Evolutionary conservation across 495 filamentous ascomycete genomes (phyloP), one percentile per base, ranked within the genome.

Genomic region (Peziza echinospora): DNA sequence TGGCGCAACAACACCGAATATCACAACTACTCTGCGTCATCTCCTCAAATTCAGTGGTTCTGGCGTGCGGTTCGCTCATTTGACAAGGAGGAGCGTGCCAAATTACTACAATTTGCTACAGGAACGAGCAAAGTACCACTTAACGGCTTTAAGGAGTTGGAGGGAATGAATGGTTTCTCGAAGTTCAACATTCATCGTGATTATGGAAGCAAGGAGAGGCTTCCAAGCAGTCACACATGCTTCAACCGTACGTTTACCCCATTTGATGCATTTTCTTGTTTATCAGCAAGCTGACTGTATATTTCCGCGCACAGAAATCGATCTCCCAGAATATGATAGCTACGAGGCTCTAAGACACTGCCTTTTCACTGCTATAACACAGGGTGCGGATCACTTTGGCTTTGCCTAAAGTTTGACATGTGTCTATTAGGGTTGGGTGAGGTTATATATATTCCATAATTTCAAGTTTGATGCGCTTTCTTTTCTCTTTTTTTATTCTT

Each of bases 1-100:
- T 99, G 89, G 89, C 93, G 93, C 74, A 82, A 80, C 62, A 91
- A 93, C 63, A 93, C 85, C 17, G 91, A 96, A 58, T 96, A 94
- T 56, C 89, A 96, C 64, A 96, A 94, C 63, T 99, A 96, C 68
- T 80, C 82, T 13, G 79, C 83, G 23, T 83, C 85, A 0, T 92
- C 89, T 2, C 78, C 86, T 21, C 89, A 99, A 58, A 94, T 99
- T 53, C 89, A 99, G 63, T 96, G 89, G 91, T 94, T 99, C 76
- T 99, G 89, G 89, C 79, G 89, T 55, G 89, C 91, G 3, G 80
- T 99, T 37, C 80, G 91, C 53, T 93, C 86, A 5, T 99, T 93
- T 56, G 89, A 99, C 68, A 96, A 96, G 66, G 89, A 99, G 67
- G 89, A 96, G 64, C 83, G 83, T 47, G 89, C 89, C 50, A 96